A percentile compares a stretch with the other conserved stretches of the same genome.
phyloP scores from a whole-genome alignment of 2,329 filamentous ascomycete genomes.

The Coniochaeta sp. region DNA sequence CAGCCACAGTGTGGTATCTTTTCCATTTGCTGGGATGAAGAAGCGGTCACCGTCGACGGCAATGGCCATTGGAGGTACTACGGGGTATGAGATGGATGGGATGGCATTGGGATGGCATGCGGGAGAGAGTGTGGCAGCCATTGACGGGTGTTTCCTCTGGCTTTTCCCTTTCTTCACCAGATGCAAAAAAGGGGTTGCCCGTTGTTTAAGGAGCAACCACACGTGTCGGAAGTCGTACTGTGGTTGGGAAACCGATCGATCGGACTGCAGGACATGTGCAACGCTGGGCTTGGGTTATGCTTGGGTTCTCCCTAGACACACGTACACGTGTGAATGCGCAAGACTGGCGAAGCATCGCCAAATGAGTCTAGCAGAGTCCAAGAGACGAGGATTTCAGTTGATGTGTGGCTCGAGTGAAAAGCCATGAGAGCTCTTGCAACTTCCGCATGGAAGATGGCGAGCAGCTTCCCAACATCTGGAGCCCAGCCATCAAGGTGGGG shows the following conservation, averaged over 20 bases:
- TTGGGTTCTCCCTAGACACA: too few species aligned
- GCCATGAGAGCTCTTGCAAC: background rate
- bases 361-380: too few species aligned
- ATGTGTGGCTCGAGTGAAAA: too few species aligned
- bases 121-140: constrained; percentile 1
- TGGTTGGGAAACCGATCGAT: background rate
- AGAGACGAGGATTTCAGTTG: background rate
- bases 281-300: background rate
- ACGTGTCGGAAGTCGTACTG: background rate
- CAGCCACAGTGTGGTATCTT: too few species aligned
- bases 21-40: too few species aligned
- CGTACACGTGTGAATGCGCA: too few species aligned
- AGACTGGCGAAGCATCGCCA: too few species aligned
- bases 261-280: background rate
- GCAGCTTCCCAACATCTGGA: background rate
- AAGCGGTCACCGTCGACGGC: background rate
- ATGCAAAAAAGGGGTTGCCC: background rate
- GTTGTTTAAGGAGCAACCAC: too few species aligned
- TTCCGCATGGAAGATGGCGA: background rate
- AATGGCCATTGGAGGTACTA: background rate
- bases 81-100: background rate
- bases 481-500: background rate
- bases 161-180: background rate
- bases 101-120: too few species aligned
- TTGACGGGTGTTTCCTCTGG: background rate